Conservation (phyloP, 768 basidiomycete genomes). For the Lanmaoa rubissima region DNA sequence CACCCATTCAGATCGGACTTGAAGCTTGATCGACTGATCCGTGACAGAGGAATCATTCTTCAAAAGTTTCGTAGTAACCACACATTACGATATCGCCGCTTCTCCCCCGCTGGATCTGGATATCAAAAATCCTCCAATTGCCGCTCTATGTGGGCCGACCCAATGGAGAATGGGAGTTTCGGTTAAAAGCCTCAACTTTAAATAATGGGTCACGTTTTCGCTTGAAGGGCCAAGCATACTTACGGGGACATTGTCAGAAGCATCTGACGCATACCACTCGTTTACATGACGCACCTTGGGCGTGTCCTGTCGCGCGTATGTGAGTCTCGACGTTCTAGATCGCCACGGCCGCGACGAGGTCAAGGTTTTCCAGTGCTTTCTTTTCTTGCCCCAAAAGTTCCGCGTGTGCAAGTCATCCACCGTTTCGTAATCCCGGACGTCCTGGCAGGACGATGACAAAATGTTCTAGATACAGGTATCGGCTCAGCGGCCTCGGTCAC, state of each 20-base stretch:
- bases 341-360: background rate
- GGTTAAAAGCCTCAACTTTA: too few relatives aligned
- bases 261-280: background rate
- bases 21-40: background rate
- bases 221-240: background rate
- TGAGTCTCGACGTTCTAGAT: background rate
- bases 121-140: background rate
- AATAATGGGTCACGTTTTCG: background rate
- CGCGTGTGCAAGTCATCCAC: background rate
- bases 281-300: too few relatives aligned
- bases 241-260: background rate
- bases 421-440: background rate
- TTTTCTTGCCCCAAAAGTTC: background rate
- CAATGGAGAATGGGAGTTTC: too few relatives aligned
- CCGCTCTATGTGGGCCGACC: background rate
- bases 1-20: conserved; percentile 1
- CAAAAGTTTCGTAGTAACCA: background rate
- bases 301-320: background rate
- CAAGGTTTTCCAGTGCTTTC: background rate
- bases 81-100: background rate
- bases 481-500: background rate
- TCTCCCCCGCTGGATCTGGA: background rate
- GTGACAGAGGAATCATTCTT: background rate
- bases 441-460: background rate
- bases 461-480: too few relatives aligned